Conservation (phyloP, 345 rosid genomes). For the Balakata baccata region DNA sequence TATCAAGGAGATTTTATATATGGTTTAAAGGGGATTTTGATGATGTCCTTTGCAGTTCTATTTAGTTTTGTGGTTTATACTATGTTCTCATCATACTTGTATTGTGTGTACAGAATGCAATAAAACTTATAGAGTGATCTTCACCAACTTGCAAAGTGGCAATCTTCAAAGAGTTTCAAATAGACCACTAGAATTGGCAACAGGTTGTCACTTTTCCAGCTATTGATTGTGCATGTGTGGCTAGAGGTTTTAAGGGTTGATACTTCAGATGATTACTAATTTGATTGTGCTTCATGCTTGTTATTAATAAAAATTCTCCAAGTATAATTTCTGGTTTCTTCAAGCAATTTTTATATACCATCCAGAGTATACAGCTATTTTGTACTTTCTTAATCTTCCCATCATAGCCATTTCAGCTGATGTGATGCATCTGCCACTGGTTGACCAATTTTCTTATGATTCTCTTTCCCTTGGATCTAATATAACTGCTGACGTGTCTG, state of each 20-base stretch:
- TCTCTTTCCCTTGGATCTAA: not conserved
- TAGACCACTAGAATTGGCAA: conserved; percentile 27
- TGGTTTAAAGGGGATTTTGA: not conserved
- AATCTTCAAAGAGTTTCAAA: conserved; percentile 28
- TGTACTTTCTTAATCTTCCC: not conserved
- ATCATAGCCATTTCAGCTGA: not conserved
- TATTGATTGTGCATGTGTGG: not conserved
- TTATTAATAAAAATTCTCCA: not conserved
- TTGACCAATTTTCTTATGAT: not conserved
- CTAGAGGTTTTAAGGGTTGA: not conserved
- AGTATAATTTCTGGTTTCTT: not conserved
- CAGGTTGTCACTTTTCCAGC: conserved; percentile 37
- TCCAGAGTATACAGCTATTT: not conserved
- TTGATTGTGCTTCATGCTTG: not conserved
- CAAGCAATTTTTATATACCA: not conserved
- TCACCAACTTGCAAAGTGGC: conserved; percentile 26
- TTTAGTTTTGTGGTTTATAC: not conserved
- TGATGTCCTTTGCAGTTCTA: not conserved
- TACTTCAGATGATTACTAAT: not conserved
- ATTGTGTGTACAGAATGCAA: conserved; percentile 27
- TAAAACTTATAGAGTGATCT: conserved; percentile 28
- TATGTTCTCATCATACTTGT: not conserved
- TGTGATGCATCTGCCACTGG: not conserved
- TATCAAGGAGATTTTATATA: not conserved
- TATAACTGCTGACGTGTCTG: not conserved